Base-by-base conservation (phyloP, 352 stramenopile genomes). In the Phytophthora syringae region DNA sequence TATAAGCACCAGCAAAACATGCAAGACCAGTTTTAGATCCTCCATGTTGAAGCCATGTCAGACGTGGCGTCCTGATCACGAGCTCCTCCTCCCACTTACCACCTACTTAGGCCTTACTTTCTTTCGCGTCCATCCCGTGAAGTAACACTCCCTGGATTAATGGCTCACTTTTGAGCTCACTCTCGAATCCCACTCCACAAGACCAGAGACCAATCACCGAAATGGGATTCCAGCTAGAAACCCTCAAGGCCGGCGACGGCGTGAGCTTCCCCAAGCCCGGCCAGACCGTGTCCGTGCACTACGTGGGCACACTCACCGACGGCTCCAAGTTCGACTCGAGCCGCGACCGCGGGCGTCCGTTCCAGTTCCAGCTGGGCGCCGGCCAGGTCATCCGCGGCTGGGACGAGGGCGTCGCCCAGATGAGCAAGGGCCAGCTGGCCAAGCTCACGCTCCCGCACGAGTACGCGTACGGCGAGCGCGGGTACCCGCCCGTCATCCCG, bases 341-440 rank as follows among this genome's bases (percentile, higher is more conserved):
- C 53, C 84, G 84, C 48, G 84, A 93, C 72, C 80, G 86, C 63
- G 80, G 72, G 48, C 82, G 79, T n/a, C 74, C 84, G 58, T 94
- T 92, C 66, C 76, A 92, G 70, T 94, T 94, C 74, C 50, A 90
- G 76, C 62, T 94, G 34, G 85, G 85, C 49, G 83, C 76, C 27
- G 80, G 81, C 52, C 83, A 94, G 60, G 85, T 94, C 39, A 94
- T 94, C 70, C 83, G 82, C 45, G 85, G 85, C 49, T 91, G 82
- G 81, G 85, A 94, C 58, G 83, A 91, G 60, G 83, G 83, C 39
- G 84, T 92, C 44, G 80, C 79, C 32, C 64, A 82, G 78, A 88
- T 99, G 94, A 97, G 80, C 53, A 82, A 98, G 37, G 96, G 96
- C 36, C 93, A 99, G 76, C 84, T 98, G 28, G 92, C 93, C 27